phyloP scores from a whole-genome alignment of 1,284 basidiomycete species.

The Gomphus bonarii region DNA sequence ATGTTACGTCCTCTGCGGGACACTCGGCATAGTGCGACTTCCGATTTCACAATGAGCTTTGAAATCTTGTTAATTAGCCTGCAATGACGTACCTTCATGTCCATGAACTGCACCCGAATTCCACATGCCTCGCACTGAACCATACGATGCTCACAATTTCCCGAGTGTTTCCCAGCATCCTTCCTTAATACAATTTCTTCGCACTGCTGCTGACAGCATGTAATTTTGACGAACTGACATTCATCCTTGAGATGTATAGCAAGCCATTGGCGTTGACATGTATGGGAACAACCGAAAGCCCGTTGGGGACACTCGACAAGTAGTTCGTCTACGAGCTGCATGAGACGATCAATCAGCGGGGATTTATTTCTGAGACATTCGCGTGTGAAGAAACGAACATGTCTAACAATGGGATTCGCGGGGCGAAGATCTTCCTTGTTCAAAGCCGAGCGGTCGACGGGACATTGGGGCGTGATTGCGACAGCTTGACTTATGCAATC shows the following conservation, averaged over 20 bases:
- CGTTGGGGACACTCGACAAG: slow-evolving; percentile 60
- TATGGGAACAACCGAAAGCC: slow-evolving; percentile 48
- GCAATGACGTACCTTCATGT: slow-evolving; percentile 25
- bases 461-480: slow-evolving; percentile 54
- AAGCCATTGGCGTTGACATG: slow-evolving; percentile 63
- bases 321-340: slow-evolving; percentile 77
- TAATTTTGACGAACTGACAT: slow-evolving; percentile 49
- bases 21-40: slow-evolving; percentile 32
- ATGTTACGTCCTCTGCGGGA: slow-evolving; percentile 24
- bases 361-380: slow-evolving; percentile 14
- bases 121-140: slow-evolving; percentile 29
- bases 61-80: not conserved
- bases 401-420: slow-evolving; percentile 61
- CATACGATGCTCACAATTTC: slow-evolving; percentile 25
- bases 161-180: slow-evolving; percentile 29
- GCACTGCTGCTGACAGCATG: slow-evolving; percentile 42
- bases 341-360: slow-evolving; percentile 13
- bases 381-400: slow-evolving; percentile 37
- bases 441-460: slow-evolving; percentile 71
- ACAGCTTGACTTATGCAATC: slow-evolving; percentile 67
- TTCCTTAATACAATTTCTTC: slow-evolving; percentile 32
- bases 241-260: slow-evolving; percentile 48
- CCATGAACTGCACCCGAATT: slow-evolving; percentile 21
- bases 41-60: not conserved
- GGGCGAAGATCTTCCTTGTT: slow-evolving; percentile 39